Percentiles rank a stretch among this genome's conserved stretches.
Conservation (phyloP, 176 grass and related monocot species). For the Bromus sterilis region DNA sequence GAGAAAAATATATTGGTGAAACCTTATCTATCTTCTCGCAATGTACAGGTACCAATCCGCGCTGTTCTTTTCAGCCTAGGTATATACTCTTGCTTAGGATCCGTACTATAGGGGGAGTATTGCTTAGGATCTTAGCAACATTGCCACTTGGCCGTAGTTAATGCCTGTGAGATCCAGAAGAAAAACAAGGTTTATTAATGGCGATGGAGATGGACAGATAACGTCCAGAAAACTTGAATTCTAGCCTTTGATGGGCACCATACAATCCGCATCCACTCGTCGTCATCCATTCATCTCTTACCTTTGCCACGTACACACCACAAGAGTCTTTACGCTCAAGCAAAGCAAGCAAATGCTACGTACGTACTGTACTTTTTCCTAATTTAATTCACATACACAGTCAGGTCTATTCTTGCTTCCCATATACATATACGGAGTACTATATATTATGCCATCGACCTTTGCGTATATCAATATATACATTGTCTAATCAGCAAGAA, state of each 20-base stretch:
- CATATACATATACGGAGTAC: too few species aligned
- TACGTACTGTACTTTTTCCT: too few species aligned
- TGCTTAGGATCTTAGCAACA: not conserved
- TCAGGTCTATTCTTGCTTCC: too few species aligned
- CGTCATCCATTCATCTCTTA: too few species aligned
- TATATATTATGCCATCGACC: too few species aligned
- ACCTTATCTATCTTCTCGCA: not conserved
- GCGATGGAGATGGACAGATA: not conserved
- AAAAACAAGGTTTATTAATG: not conserved
- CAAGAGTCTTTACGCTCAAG: too few species aligned
- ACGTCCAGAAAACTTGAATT: not conserved
- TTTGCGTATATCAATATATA: too few species aligned
- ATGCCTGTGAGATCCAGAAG: not conserved
- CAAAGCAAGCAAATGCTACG: too few species aligned
- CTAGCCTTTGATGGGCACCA: not conserved
- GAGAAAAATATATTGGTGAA: not conserved
- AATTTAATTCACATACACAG: too few species aligned
- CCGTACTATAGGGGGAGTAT: not conserved
- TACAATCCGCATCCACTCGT: not conserved
- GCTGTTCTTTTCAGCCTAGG: not conserved
- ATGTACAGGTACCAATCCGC: not conserved
- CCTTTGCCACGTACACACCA: too few species aligned
- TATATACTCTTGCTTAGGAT: not conserved
- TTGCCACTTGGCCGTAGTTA: not conserved
- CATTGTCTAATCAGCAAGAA: too few species aligned